A percentile compares a stretch with the other conserved stretches of the same genome.
Conservation (phyloP, 78 protist species). For the Guillardia theta region DNA sequence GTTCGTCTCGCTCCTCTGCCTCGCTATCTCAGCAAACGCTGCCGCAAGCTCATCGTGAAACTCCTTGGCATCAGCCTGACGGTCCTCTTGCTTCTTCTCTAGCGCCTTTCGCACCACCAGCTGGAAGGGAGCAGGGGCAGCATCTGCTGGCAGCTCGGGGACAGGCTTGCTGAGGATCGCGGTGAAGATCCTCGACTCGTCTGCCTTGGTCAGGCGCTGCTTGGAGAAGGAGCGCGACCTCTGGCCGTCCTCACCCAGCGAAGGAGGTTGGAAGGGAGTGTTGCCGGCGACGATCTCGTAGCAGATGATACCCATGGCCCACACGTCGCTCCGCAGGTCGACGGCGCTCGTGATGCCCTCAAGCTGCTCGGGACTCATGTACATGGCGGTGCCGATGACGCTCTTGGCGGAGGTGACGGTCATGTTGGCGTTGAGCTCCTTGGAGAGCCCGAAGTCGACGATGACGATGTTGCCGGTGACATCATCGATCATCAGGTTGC, state of each 20-base stretch:
- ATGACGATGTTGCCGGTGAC: background rate
- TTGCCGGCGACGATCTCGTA: background rate
- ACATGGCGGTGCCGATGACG: background rate
- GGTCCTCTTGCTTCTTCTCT: background rate
- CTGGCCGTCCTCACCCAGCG: background rate
- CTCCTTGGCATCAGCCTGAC: background rate
- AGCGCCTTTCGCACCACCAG: background rate
- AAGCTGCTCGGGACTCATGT: background rate
- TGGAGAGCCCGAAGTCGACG: slow-evolving; percentile 12
- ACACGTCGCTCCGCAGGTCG: background rate
- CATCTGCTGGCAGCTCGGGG: background rate
- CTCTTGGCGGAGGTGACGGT: background rate
- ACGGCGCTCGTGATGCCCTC: background rate
- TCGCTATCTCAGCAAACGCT: background rate
- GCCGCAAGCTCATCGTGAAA: background rate
- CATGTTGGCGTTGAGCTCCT: background rate
- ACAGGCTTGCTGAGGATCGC: background rate
- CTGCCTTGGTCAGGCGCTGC: background rate
- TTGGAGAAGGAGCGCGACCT: background rate
- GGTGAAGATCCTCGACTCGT: background rate
- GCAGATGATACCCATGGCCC: background rate
- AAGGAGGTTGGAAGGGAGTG: background rate
- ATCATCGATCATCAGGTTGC: background rate
- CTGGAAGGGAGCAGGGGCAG: background rate
- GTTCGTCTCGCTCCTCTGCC: background rate